Evolutionary conservation across 345 rosid species (phyloP).

Genomic region (Eucalyptus albens): DNA sequence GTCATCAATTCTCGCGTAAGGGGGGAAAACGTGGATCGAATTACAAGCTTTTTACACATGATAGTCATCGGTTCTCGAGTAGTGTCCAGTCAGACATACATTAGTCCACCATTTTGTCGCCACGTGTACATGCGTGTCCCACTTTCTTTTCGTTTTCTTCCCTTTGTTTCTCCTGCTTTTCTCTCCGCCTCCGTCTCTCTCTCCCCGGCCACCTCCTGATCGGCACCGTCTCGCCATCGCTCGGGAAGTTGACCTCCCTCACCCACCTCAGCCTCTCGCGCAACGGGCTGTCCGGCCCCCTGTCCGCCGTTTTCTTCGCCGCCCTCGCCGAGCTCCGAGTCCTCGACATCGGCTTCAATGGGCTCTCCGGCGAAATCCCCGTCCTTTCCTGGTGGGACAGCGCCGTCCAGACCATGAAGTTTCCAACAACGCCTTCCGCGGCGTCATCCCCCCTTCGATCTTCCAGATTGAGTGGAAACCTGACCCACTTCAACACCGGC

Average conservation of each 20-base stretch:
- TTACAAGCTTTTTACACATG: not conserved
- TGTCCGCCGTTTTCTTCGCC: constrained; percentile 34
- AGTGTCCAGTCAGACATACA: not conserved
- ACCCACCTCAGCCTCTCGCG: constrained; percentile 45
- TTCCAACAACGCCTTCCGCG: constrained; percentile 49
- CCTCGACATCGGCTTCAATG: constrained; percentile 67
- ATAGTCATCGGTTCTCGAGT: not conserved
- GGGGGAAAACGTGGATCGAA: no score
- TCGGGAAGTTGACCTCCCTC: constrained; percentile 27
- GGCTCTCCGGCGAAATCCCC: constrained; percentile 45
- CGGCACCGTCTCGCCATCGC: constrained; percentile 31
- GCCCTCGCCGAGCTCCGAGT: constrained; percentile 27
- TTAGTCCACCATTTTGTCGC: not conserved
- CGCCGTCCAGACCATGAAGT: constrained; percentile 26
- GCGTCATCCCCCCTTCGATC: constrained; percentile 14
- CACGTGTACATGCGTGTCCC: not conserved
- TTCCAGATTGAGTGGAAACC: constrained; percentile 25
- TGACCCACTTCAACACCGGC: constrained; percentile 57
- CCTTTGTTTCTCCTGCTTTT: not conserved
- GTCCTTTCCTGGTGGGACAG: not conserved
- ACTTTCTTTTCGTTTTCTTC: not conserved
- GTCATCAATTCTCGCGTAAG: no score
- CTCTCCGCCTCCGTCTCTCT: not conserved
- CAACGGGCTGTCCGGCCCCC: constrained; percentile 33
- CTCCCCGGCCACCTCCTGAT: constrained; percentile 36